Evolutionary conservation across 2,329 filamentous ascomycete genomes (phyloP).

Genomic region (Septoria linicola): DNA sequence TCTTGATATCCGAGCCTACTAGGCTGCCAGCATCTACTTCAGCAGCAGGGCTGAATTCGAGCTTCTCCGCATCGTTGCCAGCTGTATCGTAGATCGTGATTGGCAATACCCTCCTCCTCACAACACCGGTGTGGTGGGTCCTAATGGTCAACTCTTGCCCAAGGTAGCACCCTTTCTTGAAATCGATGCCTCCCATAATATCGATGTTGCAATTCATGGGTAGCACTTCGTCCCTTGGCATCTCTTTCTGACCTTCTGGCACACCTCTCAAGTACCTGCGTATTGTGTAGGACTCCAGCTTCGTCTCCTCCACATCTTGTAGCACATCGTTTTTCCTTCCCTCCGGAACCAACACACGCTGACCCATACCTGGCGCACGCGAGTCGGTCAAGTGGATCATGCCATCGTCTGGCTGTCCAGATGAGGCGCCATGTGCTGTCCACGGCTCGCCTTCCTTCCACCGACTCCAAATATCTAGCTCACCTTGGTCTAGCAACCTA

Average conservation of each 20-base stretch:
- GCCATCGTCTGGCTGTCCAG: slow-evolving; percentile 20
- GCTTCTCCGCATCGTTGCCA: slow-evolving; percentile 40
- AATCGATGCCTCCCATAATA: slow-evolving; percentile 80
- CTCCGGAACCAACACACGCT: slow-evolving; percentile 34
- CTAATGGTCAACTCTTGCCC: slow-evolving; percentile 96
- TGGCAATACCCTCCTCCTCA: slow-evolving; percentile 85
- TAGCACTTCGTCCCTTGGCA: slow-evolving; percentile 67
- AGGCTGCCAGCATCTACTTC: slow-evolving; percentile 4
- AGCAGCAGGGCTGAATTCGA: slow-evolving; percentile 50
- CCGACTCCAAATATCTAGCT: slow-evolving; percentile 68
- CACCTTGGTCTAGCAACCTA: slow-evolving; percentile 62
- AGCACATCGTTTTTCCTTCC: slow-evolving; percentile 30
- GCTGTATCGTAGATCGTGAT: slow-evolving; percentile 65
- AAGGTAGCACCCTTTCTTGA: slow-evolving; percentile 93
- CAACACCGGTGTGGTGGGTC: slow-evolving; percentile 89
- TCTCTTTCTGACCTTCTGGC: slow-evolving; percentile 79
- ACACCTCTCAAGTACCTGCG: slow-evolving; percentile 78
- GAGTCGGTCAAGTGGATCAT: slow-evolving; percentile 43
- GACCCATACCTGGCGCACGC: slow-evolving; percentile 40
- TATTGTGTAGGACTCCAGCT: slow-evolving; percentile 62
- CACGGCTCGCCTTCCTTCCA: slow-evolving; percentile 62
- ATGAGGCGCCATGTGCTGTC: slow-evolving; percentile 33
- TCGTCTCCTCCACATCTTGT: slow-evolving; percentile 45
- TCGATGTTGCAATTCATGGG: slow-evolving; percentile 91
- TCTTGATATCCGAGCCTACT: slow-evolving; percentile 52